phyloP scores from a whole-genome alignment of 2,329 filamentous ascomycete species.

The Triangularia setosa region DNA sequence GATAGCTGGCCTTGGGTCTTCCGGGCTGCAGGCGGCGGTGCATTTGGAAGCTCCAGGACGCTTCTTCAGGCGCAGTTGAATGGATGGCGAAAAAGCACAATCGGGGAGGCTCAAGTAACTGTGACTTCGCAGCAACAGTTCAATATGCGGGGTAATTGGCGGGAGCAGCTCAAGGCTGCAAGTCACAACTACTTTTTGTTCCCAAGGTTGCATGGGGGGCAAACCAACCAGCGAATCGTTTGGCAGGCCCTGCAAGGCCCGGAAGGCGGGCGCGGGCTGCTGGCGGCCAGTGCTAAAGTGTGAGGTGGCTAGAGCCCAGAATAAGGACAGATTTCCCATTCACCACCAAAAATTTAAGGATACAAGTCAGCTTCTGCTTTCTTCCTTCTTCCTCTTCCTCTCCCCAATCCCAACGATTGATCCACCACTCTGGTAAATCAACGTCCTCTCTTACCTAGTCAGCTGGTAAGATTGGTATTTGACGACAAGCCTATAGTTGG shows the following conservation, averaged over 20 bases:
- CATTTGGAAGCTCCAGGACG: neutral
- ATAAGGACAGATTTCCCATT: constrained; percentile 29
- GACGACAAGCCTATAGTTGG: constrained; percentile 14
- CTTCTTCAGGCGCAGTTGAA: neutral
- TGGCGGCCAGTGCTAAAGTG: constrained; percentile 18
- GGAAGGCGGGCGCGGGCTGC: constrained; percentile 7
- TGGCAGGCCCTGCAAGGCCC: constrained; percentile 4
- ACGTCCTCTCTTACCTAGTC: constrained; percentile 1
- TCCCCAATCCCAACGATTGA: constrained; percentile 7
- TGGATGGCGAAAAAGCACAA: constrained; percentile 2
- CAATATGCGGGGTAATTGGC: neutral
- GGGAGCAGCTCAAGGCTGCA: constrained; percentile 13
- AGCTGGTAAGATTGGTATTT: constrained; percentile 16
- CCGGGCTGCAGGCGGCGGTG: neutral
- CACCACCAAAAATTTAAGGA: constrained; percentile 19
- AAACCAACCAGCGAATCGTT: constrained; percentile 1
- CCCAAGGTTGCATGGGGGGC: neutral
- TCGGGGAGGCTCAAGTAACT: constrained; percentile 3
- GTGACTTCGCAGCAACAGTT: neutral
- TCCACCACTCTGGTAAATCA: constrained; percentile 9
- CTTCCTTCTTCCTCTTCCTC: constrained; percentile 9
- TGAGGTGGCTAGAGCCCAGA: constrained; percentile 25
- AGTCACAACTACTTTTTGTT: constrained; percentile 10
- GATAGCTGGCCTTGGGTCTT: neutral
- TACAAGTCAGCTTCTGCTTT: constrained; percentile 16